Evolutionary conservation across 306 rosid species (phyloP).

Genomic region (Trifolium pratense): DNA sequence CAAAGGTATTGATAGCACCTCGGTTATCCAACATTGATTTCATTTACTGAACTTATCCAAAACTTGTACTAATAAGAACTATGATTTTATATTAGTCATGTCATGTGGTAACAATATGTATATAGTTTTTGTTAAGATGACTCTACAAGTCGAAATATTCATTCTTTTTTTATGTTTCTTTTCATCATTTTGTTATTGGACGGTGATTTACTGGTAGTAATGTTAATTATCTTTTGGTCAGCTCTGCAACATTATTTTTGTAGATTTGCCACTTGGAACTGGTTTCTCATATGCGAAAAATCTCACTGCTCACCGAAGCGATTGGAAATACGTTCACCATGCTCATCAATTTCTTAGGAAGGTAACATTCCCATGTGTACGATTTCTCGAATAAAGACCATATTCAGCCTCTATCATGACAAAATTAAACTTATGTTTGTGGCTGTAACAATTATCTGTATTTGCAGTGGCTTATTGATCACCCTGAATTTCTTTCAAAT

Average conservation of each 20-base stretch:
- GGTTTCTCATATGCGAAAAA: constrained; percentile 62
- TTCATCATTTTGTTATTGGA: neutral
- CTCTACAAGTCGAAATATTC: too few species aligned
- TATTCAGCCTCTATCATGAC: neutral
- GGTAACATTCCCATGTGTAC: constrained; percentile 35
- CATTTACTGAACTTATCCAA: neutral
- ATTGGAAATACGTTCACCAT: constrained; percentile 47
- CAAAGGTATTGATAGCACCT: constrained; percentile 52
- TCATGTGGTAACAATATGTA: too few species aligned
- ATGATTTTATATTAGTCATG: too few species aligned
- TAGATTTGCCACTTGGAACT: constrained; percentile 64
- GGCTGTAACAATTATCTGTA: constrained; percentile 8
- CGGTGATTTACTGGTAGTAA: neutral
- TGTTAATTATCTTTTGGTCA: constrained; percentile 10
- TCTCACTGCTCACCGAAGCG: constrained; percentile 35
- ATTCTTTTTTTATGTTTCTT: too few species aligned
- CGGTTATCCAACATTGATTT: neutral
- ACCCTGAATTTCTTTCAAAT: constrained; percentile 62
- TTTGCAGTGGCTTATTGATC: constrained; percentile 72
- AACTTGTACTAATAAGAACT: too few species aligned
- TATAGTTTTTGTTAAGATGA: too few species aligned
- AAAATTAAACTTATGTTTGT: constrained; percentile 22
- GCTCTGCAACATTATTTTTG: constrained; percentile 58
- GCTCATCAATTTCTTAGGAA: constrained; percentile 60
- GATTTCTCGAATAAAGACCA: neutral